Evolutionary conservation across 2,329 filamentous ascomycete species (phyloP), one percentile per base, ranked within the genome.

Genomic region (Colletotrichum sp.): DNA sequence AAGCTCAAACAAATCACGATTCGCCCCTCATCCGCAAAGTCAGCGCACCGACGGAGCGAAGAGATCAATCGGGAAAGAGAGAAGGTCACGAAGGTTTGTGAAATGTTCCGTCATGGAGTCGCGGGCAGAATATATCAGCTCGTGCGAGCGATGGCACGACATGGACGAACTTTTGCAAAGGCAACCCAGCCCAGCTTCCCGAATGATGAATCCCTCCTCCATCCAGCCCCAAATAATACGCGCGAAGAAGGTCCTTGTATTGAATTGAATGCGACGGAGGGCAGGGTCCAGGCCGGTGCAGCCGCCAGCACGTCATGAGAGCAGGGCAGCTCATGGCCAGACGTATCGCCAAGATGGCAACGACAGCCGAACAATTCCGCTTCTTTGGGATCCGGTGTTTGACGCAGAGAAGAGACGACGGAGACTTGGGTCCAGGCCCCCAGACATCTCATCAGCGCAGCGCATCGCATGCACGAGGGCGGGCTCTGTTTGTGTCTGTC

Each of bases 1-100:
- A n/a, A 24, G 32, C 28, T 63, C 58, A 21, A 52, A 52, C 43
- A 52, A 52, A 52, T 13, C 43, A 52, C 43, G 43, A 52, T 52
- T 21, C 58, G 36, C 10, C 58, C 58, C 58, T 63, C 57, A 32
- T 21, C 9, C 21, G 26, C 58, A 21, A 38, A 16, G 21, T 18
- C 60, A 30, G 60, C 34, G 30, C 24, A 60, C 21, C 18, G 8
- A n/a, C 64, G 64, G 73, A 77, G 74, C 60, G 70, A 75, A 61
- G 71, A 52, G 67, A 76, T 65, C 71, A 77, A 74, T 64, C 28
- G 74, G 74, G 67, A 75, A 65, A 52, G 75, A 77, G 38, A 52
- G 34, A 55, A 52, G 10, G 16, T 15, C 24, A 43, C n/a, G 24
- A 32, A 43, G n/a, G n/a, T 43, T 67, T 43, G 34, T 13, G 30